phyloP scores from a whole-genome alignment of 768 basidiomycete species.

The Termitomyces titanicus region DNA sequence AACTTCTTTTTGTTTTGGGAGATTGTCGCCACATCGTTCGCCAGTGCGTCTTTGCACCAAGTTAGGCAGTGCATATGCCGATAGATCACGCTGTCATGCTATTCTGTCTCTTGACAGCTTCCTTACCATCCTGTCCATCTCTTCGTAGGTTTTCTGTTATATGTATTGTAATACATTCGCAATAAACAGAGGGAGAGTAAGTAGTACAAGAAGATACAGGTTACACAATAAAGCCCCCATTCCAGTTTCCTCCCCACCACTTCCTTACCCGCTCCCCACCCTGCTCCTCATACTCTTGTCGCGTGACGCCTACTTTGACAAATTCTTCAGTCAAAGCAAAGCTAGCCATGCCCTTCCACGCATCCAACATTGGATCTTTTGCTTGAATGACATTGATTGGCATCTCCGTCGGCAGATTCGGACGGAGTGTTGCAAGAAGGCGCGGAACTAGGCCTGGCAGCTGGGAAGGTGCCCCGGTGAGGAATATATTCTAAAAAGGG shows the following conservation, averaged over 20 bases:
- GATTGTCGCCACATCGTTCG: not conserved
- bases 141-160: constrained; percentile 15
- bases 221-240: constrained; percentile 31
- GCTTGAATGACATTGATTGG: constrained; percentile 63
- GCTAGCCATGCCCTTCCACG: constrained; percentile 92
- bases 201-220: not conserved
- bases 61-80: not conserved
- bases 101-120: constrained; percentile 6
- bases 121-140: constrained; percentile 15
- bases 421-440: constrained; percentile 71
- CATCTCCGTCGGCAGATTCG: constrained; percentile 82
- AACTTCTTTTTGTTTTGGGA: constrained; percentile 15
- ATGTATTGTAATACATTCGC: constrained; percentile 22
- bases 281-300: constrained; percentile 85
- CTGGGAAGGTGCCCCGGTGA: constrained; percentile 80
- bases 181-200: constrained; percentile 8
- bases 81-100: not conserved
- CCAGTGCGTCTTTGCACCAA: constrained; percentile 1
- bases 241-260: constrained; percentile 96
- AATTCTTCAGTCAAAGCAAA: constrained; percentile 61
- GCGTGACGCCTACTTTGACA: constrained; percentile 54
- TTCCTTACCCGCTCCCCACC: constrained; percentile 83
- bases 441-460: constrained; percentile 67
- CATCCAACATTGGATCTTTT: constrained; percentile 64
- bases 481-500: constrained; percentile 70